These are phyloP conservation scores for Ceratocystis harringtonii DNA, from an alignment of 2,329 filamentous ascomycete species.

Conservation along the genomic window DNA sequence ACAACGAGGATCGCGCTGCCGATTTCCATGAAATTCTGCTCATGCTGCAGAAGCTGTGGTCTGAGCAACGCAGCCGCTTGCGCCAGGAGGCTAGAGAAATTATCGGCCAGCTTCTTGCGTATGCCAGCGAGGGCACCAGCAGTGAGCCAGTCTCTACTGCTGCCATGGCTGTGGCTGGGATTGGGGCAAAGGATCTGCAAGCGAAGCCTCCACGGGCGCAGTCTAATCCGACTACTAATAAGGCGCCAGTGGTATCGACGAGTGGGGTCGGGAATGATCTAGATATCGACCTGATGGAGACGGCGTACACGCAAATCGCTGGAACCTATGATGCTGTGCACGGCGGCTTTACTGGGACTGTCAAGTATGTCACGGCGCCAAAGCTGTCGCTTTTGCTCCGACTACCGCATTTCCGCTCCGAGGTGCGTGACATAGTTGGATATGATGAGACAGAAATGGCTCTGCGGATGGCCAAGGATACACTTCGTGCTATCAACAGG, in stretches of 20 bases:
- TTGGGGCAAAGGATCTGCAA: conserved; percentile 1
- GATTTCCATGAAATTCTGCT: conserved; percentile 70
- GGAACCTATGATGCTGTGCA: conserved; percentile 63
- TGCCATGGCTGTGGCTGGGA: not conserved
- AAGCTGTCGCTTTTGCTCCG: conserved; percentile 73
- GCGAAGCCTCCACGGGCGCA: not conserved
- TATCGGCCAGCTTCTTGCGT: conserved; percentile 64
- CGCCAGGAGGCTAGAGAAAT: conserved; percentile 73
- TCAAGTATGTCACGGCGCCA: conserved; percentile 80
- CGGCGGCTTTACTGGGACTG: conserved; percentile 66
- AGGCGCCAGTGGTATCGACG: conserved; percentile 5
- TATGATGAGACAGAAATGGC: conserved; percentile 59
- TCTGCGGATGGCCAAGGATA: conserved; percentile 64
- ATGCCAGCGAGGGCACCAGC: conserved; percentile 60
- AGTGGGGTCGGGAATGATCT: conserved; percentile 45
- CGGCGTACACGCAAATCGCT: conserved; percentile 69
- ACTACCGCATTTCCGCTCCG: conserved; percentile 52
- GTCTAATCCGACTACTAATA: not conserved
- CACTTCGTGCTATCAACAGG: conserved; percentile 55
- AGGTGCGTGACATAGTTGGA: conserved; percentile 78
- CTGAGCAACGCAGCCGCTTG: conserved; percentile 68
- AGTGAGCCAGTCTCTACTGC: conserved; percentile 8
- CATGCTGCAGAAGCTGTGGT: conserved; percentile 64
- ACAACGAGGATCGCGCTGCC: conserved; percentile 41
- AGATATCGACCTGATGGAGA: conserved; percentile 81